Percentiles rank a stretch among this genome's conserved stretches.
These are phyloP conservation scores for Claviceps fusiformis DNA, from an alignment of 2,329 filamentous ascomycete species.

Conservation along the genomic window DNA sequence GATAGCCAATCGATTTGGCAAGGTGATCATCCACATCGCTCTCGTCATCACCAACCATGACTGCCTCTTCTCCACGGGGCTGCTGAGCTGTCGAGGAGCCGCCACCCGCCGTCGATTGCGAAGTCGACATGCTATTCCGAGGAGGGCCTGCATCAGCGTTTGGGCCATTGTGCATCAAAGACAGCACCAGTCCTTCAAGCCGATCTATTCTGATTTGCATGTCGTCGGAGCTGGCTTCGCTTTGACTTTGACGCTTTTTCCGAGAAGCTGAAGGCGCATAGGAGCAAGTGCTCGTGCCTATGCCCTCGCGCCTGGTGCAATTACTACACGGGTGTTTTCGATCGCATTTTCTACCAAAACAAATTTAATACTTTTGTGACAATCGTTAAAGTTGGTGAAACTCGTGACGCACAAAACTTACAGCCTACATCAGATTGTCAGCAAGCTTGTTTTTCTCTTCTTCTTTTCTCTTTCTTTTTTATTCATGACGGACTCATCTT, in stretches of 20 bases:
- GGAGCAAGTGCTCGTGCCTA: conserved; percentile 66
- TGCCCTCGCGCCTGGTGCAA: conserved; percentile 79
- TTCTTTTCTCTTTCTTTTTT: not conserved
- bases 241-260: conserved; percentile 60
- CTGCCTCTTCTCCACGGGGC: conserved; percentile 42
- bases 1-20: conserved; percentile 62
- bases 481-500: not conserved
- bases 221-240: conserved; percentile 60
- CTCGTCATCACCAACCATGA: conserved; percentile 40
- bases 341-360: conserved; percentile 68
- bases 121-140: conserved; percentile 19
- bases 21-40: conserved; percentile 57
- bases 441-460: not conserved
- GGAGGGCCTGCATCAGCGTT: conserved; percentile 29
- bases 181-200: conserved; percentile 80
- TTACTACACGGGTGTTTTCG: conserved; percentile 85
- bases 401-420: conserved; percentile 11
- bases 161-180: conserved; percentile 78
- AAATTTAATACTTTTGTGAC: not conserved
- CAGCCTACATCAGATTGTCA: conserved; percentile 21
- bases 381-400: not conserved
- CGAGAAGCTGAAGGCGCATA: conserved; percentile 61
- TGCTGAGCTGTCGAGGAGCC: conserved; percentile 29
- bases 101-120: conserved; percentile 28
- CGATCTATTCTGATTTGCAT: conserved; percentile 98